Conservation (phyloP, 768 basidiomycete genomes). For the Tylopilus intermedius region DNA sequence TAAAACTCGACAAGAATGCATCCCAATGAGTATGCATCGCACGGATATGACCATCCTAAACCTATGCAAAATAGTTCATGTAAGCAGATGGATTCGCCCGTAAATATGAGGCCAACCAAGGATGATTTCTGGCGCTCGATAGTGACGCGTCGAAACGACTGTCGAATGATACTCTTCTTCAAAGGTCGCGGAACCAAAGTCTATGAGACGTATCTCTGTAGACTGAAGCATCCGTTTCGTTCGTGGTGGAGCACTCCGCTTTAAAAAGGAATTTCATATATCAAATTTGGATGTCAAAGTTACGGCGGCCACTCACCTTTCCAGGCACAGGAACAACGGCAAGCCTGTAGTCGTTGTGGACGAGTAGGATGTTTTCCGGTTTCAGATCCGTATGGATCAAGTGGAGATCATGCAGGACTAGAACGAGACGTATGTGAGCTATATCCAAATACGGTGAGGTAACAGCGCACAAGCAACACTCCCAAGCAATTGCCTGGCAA, state of each 20-base stretch:
- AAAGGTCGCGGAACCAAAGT: conserved; percentile 98
- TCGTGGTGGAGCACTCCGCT: conserved; percentile 66
- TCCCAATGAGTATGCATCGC: conserved; percentile 96
- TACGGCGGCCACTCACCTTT: conserved; percentile 44
- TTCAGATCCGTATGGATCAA: conserved; percentile 98
- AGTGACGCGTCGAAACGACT: conserved; percentile 96
- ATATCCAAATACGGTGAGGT: neutral
- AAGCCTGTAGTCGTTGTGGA: conserved; percentile 71
- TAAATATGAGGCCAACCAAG: conserved; percentile 57
- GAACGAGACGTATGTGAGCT: conserved; percentile 7
- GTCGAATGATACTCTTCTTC: conserved; percentile 97
- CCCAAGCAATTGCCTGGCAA: conserved; percentile 85
- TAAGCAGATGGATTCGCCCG: conserved; percentile 14
- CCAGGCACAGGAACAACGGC: conserved; percentile 56
- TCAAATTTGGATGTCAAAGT: neutral
- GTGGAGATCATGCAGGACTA: conserved; percentile 87
- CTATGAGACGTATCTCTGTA: conserved; percentile 92
- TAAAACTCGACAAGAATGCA: conserved; percentile 99
- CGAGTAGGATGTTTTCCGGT: conserved; percentile 96
- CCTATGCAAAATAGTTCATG: conserved; percentile 43
- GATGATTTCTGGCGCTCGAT: conserved; percentile 98
- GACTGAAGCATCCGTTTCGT: conserved; percentile 75
- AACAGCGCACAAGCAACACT: conserved; percentile 84
- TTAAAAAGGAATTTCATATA: conserved; percentile 13
- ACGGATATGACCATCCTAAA: conserved; percentile 96